A percentile compares a stretch with the other conserved stretches of the same genome.
Conservation (phyloP, 1,139 yeast species). For the Entelexis paramagnoliae region DNA sequence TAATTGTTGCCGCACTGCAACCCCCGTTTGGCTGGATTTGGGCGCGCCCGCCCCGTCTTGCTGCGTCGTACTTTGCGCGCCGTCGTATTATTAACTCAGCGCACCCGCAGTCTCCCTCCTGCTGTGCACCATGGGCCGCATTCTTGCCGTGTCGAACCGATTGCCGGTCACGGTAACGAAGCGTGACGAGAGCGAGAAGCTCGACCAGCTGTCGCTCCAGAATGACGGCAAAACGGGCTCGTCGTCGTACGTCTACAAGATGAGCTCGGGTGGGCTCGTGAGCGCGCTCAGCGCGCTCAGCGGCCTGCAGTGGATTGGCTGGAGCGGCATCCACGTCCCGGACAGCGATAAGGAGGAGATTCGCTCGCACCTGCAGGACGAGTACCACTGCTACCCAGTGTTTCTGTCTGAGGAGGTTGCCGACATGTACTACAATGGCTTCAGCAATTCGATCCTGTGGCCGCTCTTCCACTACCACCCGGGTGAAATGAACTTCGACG, state of each 20-base stretch:
- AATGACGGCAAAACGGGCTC: conserved; percentile 26
- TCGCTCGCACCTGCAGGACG: conserved; percentile 55
- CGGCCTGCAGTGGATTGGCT: conserved; percentile 93
- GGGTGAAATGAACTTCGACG: conserved; percentile 97
- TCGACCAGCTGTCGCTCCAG: background rate
- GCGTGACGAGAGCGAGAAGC: background rate
- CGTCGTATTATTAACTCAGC: conserved; percentile 6
- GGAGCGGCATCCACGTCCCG: conserved; percentile 91
- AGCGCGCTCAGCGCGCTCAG: conserved; percentile 90
- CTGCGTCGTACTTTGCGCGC: background rate
- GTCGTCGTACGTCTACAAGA: conserved; percentile 55
- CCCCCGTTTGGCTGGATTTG: too few species aligned
- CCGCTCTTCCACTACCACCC: conserved; percentile 98
- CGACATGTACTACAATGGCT: conserved; percentile 93
- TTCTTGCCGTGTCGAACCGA: conserved; percentile 86
- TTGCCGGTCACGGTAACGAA: conserved; percentile 63
- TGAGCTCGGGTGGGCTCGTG: conserved; percentile 97
- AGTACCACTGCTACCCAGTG: conserved; percentile 85
- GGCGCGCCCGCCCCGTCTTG: background rate
- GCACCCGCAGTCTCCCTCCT: background rate
- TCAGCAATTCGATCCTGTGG: conserved; percentile 87
- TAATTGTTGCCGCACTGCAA: too few species aligned
- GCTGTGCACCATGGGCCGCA: conserved; percentile 29
- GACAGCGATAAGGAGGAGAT: conserved; percentile 62
- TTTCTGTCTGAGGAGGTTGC: conserved; percentile 82